These are phyloP conservation scores for Monilinia polystroma DNA, from an alignment of 2,329 filamentous ascomycete genomes.

Conservation along the genomic window DNA sequence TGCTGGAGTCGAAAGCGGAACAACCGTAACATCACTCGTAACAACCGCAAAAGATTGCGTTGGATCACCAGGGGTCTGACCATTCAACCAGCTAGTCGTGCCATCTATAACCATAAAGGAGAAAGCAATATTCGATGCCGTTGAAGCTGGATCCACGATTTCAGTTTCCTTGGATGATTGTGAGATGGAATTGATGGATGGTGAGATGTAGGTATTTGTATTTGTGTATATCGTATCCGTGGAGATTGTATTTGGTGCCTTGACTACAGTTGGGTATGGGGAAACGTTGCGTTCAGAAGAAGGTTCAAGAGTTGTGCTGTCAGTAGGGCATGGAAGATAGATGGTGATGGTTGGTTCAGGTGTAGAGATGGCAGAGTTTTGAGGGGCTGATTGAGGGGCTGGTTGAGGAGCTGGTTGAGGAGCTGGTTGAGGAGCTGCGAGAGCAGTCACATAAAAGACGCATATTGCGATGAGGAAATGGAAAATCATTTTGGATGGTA, in stretches of 20 bases:
- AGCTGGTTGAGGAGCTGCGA: neutral
- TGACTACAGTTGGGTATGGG: neutral
- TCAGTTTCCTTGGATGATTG: neutral
- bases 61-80: conserved; percentile 27
- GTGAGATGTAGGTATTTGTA: neutral
- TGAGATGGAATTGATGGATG: neutral
- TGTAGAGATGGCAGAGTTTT: too few species aligned
- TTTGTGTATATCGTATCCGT: neutral
- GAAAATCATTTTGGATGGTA: neutral
- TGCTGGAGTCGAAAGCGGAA: conserved; percentile 25
- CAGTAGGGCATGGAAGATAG: neutral
- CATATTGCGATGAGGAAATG: neutral
- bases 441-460: neutral
- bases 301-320: neutral
- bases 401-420: too few species aligned
- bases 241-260: neutral
- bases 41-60: conserved; percentile 27
- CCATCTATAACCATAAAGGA: conserved; percentile 29
- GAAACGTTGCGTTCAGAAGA: neutral
- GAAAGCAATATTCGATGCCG: neutral
- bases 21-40: conserved; percentile 32
- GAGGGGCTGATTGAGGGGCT: neutral
- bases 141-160: neutral
- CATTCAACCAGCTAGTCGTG: conserved; percentile 34
- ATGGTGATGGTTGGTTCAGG: neutral